Base-by-base conservation (phyloP, 2,329 filamentous ascomycete species). In the Cladosporium sp. region DNA sequence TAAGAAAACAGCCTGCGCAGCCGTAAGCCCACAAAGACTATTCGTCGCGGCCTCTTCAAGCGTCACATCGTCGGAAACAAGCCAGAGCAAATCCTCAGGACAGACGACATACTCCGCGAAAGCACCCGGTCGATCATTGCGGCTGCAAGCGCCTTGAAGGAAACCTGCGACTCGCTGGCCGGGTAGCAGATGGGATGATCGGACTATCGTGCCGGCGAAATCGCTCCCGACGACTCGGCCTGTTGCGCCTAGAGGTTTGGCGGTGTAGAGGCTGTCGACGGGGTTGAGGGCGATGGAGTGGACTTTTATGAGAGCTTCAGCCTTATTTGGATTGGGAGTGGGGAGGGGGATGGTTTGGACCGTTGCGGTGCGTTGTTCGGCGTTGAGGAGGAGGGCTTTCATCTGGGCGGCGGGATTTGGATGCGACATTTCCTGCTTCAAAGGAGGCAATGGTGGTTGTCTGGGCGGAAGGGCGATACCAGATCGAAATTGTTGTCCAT, bases 11-110 rank as follows among this genome's bases (percentile, higher is more conserved):
- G 67, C 73, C 57, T 80, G 77, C 0, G 77, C 76, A 3, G 75
- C 77, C 0, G 77, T 79, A 15, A 80, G 59, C 4, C 68, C 76
- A 14, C 76, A 77, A 51, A 78, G 64, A 52, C 72, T 78, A 1
- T 79, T 66, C 0, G 71, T 64, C 0, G 75, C 72, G 1, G 76
- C 77, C n/a, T 71, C 65, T 45, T 78, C 73, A 2, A 72, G 59
- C 0, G 65, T 60, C n/a, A 78, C 34, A 1, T 20, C 15, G 0
- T 68, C 66, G 0, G 76, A 74, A 0, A 79, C 58, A 1, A 59
- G 62, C 73, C 76, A 78, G 1, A 75, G 64, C 0, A 80, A 67
- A 39, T 78, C 75, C 39, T 66, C 69, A 0, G 70, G 66, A 0
- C 68, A 58, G 0, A 59, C 64, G 9, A 78, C 59, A 50, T 73